Evolutionary conservation across 2,329 filamentous ascomycete genomes (phyloP), one percentile per base, ranked within the genome.

Genomic region (Aspergillus versicolor): DNA sequence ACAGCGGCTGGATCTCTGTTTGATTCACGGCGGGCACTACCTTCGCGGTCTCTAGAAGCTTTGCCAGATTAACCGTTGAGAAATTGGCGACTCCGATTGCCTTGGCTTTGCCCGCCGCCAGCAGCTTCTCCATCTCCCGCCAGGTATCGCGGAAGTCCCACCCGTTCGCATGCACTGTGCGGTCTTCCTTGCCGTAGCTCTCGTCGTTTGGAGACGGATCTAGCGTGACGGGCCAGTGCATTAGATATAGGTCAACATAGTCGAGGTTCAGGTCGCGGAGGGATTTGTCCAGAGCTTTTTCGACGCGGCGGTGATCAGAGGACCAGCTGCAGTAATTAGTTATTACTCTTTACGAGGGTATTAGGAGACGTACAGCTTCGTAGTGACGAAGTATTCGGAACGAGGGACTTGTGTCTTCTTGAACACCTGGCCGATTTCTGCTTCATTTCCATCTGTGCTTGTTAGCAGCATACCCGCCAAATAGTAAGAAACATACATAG

Each of bases 241-340:
- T 54, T 9, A 54, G 52, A n/a, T 54, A 54, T 1, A 54, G 45
- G 32, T 54, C 52, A 12, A 54, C 27, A 5, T 54, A 48, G 21
- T 38, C 13, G 24, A 54, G 52, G 24, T 48, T 49, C 0, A 54
- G 44, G 4, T 54, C 52, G 8, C 27, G 44, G n/a, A 54, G 52
- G n/a, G 52, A 54, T n/a, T 41, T 47, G 17, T 54, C 37, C 2
- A 54, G 45, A 11, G 52, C 52, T 4, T 17, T 15, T 34, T 48
- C 52, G 24, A 54, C 52, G n/a, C 52, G 52, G 45, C 52, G 44
- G 52, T 54, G 52, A 8, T 54, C 52, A 3, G 52, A 54, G 17
- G 52, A 54, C 52, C 52, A 54, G 24, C 52, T 54, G 13, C 12
- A 17, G 6, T 6, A 17, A 2, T 47, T 21, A 32, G 9, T 8